Evolutionary conservation across 1,139 yeast genomes (phyloP).

Genomic region (Sugiyamaella grinbergsii): DNA sequence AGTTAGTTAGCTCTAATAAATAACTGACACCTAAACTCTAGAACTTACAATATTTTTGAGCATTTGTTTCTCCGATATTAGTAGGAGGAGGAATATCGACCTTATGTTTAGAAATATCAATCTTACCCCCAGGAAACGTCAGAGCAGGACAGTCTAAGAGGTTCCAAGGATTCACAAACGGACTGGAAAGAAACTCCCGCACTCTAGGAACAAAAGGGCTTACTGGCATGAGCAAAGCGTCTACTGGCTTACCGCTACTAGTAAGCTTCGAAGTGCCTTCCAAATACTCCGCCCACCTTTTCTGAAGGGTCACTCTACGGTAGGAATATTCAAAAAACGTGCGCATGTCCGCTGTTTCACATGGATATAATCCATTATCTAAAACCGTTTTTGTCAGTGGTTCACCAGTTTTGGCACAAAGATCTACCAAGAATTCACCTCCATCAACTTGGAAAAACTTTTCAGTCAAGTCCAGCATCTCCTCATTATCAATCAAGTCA

Average conservation of each 20-base stretch:
- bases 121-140: slow-evolving; percentile 29
- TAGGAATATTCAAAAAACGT: slow-evolving; percentile 39
- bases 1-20: slow-evolving; percentile 7
- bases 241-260: slow-evolving; percentile 41
- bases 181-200: slow-evolving; percentile 29
- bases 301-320: slow-evolving; percentile 55
- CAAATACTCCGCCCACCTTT: slow-evolving; percentile 41
- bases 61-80: slow-evolving; percentile 26
- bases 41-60: slow-evolving; percentile 27
- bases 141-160: slow-evolving; percentile 34
- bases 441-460: slow-evolving; percentile 50
- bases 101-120: slow-evolving; percentile 29
- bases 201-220: slow-evolving; percentile 40
- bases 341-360: slow-evolving; percentile 38
- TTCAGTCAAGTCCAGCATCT: slow-evolving; percentile 42
- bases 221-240: slow-evolving; percentile 45
- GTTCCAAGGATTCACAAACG: slow-evolving; percentile 31
- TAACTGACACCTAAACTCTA: not conserved
- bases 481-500: slow-evolving; percentile 42
- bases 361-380: slow-evolving; percentile 42
- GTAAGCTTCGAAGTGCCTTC: slow-evolving; percentile 34
- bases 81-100: slow-evolving; percentile 30
- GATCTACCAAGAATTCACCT: slow-evolving; percentile 44
- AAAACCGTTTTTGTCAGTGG: slow-evolving; percentile 39
- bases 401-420: slow-evolving; percentile 47